Conservation (phyloP, 331 rosid genomes). For the Erythrophleum ivorense region DNA sequence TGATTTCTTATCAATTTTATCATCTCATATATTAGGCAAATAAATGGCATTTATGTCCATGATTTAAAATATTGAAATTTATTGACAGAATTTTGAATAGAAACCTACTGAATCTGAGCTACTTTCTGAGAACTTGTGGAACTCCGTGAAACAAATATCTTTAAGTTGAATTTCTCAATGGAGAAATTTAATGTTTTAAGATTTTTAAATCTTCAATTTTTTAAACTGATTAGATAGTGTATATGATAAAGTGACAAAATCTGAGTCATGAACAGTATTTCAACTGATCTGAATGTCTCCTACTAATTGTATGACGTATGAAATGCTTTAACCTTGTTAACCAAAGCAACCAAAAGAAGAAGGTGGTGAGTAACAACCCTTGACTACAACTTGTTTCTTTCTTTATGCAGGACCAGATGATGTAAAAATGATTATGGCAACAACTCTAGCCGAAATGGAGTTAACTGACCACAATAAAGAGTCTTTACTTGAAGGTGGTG, state of each 20-base stretch:
- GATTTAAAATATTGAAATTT: background rate
- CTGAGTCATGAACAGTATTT: background rate
- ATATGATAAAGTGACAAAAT: conserved; percentile 6
- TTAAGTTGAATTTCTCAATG: conserved; percentile 6
- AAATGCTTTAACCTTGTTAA: background rate
- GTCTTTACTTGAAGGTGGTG: conserved; percentile 70
- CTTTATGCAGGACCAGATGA: conserved; percentile 65
- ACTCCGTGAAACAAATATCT: conserved; percentile 1
- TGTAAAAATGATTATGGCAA: conserved; percentile 73
- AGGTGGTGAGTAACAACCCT: conserved; percentile 22
- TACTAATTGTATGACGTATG: conserved; percentile 3
- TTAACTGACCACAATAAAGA: conserved; percentile 82
- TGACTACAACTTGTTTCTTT: conserved; percentile 28
- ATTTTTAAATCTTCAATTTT: background rate
- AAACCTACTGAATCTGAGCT: background rate
- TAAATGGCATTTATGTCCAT: background rate
- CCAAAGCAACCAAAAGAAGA: background rate
- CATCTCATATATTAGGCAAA: conserved; percentile 10
- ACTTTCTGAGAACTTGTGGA: conserved; percentile 3
- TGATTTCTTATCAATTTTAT: conserved; percentile 5
- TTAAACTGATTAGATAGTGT: background rate
- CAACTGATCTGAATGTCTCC: background rate
- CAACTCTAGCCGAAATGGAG: conserved; percentile 76
- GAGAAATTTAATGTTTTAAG: background rate
- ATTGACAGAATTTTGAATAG: conserved; percentile 17